phyloP scores from a whole-genome alignment of 192 early-diverging fungal genomes.

The Spizellomyces punctatus region DNA sequence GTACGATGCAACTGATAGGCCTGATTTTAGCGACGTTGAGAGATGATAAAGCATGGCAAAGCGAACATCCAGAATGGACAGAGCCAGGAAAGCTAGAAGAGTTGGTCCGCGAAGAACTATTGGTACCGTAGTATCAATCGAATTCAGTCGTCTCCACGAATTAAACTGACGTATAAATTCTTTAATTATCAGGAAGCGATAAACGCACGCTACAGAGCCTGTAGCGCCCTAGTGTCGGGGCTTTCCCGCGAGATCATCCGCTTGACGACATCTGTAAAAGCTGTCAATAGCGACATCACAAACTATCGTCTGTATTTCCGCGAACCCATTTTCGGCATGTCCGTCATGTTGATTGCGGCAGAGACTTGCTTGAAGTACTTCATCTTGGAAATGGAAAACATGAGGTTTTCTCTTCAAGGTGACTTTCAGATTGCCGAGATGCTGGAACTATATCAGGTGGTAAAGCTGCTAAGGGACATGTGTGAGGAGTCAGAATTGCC shows the following conservation, averaged over 20 bases:
- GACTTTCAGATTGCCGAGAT: conserved; percentile 38
- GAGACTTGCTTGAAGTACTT: conserved; percentile 48
- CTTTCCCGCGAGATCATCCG: conserved; percentile 26
- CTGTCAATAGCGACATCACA: conserved; percentile 32
- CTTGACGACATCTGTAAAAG: conserved; percentile 25
- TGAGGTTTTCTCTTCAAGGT: conserved; percentile 29
- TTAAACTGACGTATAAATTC: too few species aligned
- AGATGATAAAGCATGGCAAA: conserved; percentile 15
- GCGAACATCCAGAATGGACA: conserved; percentile 23
- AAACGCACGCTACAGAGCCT: conserved; percentile 23
- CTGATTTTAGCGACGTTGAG: conserved; percentile 12
- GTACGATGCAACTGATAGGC: conserved; percentile 25
- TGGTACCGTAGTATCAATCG: background rate
- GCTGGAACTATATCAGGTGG: conserved; percentile 39
- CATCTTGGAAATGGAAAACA: conserved; percentile 34
- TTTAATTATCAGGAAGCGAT: conserved; percentile 11
- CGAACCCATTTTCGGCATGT: conserved; percentile 28
- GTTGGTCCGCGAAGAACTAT: conserved; percentile 16
- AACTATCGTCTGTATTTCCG: conserved; percentile 34
- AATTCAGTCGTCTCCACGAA: background rate
- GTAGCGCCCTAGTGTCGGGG: background rate
- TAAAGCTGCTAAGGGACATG: conserved; percentile 31
- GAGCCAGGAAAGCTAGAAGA: conserved; percentile 23
- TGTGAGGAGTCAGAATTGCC: conserved; percentile 36
- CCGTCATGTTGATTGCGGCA: conserved; percentile 35